Base-by-base conservation (phyloP, 2,329 filamentous ascomycete genomes). In the Dactylellina cionopaga region DNA sequence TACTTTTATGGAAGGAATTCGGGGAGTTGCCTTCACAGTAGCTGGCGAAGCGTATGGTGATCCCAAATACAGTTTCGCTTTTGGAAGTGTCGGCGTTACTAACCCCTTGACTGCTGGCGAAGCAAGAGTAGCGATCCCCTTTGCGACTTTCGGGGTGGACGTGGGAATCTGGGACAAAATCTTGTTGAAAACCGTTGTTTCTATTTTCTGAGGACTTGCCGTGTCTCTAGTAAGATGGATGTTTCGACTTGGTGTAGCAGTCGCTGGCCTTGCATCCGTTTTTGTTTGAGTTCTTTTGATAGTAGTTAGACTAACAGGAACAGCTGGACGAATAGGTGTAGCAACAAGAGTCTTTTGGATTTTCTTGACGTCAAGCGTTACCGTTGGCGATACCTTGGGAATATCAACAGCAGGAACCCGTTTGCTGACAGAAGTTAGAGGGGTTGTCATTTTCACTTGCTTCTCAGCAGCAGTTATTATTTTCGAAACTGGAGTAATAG, bases 1-100 rank as follows among this genome's bases (percentile, higher is more conserved):
- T 15, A 31, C 19, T 5, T 27, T 31, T 22, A 39, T 25, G 13
- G 46, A 37, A 2, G 54, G 25, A 3, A 41, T 17, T 11, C 44
- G 43, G 2, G 44, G 43, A 22, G 24, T 56, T 7, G 39, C 27
- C 22, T 68, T 68, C n/a, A 51, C 27, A 9, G 54, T 44, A 5
- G 62, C 19, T 10, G 63, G 56, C 19, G 43, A 35, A n/a, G 31
- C 47, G 43, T 59, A 68, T 10, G 63, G 63, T 1, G 63, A 68
- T n/a, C 54, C 54, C 5, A 59, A 24, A 37, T 25, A 22, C 15
- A 31, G 33, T 44, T 70, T 70, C 7, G 15, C 29, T 25, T 46
- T 68, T 1, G 25, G 27, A 13, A 52, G n/a, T 7, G 43, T 39
- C 6, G 63, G 63, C 5, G 63, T 68, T n/a, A 37, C 44, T 7